These are phyloP conservation scores for Leishmania major DNA, from an alignment of 208 protist genomes.

Conservation along the genomic window DNA sequence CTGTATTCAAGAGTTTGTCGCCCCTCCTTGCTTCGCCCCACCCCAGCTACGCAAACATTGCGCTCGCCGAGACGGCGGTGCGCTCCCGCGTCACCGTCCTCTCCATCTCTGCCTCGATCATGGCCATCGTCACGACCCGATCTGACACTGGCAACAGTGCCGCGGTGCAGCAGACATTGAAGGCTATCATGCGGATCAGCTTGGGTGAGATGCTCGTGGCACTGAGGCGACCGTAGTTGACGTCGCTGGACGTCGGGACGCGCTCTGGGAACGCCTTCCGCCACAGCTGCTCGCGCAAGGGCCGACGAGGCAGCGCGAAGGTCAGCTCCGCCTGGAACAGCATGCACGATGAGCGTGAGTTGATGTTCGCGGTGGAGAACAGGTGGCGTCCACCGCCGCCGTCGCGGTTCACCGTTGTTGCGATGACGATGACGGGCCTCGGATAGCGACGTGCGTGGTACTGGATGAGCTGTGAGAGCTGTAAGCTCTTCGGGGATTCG, in stretches of 20 bases:
- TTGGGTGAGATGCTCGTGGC: conserved; percentile 59
- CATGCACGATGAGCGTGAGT: conserved; percentile 52
- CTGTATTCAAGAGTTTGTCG: background rate
- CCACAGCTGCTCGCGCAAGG: conserved; percentile 77
- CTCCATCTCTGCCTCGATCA: conserved; percentile 71
- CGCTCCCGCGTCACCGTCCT: conserved; percentile 48
- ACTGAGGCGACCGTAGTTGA: conserved; percentile 69
- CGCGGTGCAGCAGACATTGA: conserved; percentile 74
- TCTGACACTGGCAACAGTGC: conserved; percentile 50
- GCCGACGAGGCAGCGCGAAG: conserved; percentile 61
- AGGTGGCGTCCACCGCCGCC: conserved; percentile 28
- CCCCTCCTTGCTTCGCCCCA: background rate
- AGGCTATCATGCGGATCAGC: conserved; percentile 73
- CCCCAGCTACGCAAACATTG: conserved; percentile 69
- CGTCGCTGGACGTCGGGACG: conserved; percentile 54
- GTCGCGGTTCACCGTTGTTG: conserved; percentile 57
- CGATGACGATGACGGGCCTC: conserved; percentile 80
- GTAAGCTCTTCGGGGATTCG: conserved; percentile 60
- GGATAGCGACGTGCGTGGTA: conserved; percentile 82
- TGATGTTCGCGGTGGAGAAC: conserved; percentile 38
- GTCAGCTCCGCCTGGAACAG: conserved; percentile 58
- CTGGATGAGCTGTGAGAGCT: conserved; percentile 77
- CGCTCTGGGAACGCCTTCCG: conserved; percentile 64
- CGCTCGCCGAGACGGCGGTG: conserved; percentile 32
- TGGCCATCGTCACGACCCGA: conserved; percentile 68